Evolutionary conservation across 371 early-diverging fungal species (phyloP).

Genomic region (Nematocida parisii): DNA sequence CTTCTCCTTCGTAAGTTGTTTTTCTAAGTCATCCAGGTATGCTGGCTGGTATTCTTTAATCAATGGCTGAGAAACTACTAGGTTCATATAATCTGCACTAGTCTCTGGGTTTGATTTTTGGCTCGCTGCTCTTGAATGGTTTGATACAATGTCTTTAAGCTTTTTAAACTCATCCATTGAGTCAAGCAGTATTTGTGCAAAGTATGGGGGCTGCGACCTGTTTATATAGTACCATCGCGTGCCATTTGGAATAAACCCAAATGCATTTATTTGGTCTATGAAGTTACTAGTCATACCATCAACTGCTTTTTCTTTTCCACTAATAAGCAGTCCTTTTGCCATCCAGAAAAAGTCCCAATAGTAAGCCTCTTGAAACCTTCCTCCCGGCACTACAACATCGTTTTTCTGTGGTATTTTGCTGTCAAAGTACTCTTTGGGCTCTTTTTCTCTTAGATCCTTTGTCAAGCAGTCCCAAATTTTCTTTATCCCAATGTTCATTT

Average conservation of each 20-base stretch:
- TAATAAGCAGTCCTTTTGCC: slow-evolving; percentile 75
- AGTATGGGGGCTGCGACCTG: slow-evolving; percentile 79
- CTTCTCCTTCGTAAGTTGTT: slow-evolving; percentile 72
- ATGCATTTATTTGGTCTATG: slow-evolving; percentile 73
- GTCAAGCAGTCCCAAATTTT: not conserved
- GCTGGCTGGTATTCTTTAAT: slow-evolving; percentile 56
- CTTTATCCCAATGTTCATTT: not conserved
- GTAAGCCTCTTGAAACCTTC: slow-evolving; percentile 80
- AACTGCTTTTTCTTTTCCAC: slow-evolving; percentile 72
- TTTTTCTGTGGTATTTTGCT: slow-evolving; percentile 14
- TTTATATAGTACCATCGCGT: slow-evolving; percentile 79
- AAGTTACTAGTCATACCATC: slow-evolving; percentile 74
- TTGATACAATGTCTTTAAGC: slow-evolving; percentile 7
- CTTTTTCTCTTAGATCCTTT: not conserved
- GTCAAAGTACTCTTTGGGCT: not conserved
- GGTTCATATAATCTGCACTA: not conserved
- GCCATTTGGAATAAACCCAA: slow-evolving; percentile 82
- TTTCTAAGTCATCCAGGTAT: slow-evolving; percentile 77
- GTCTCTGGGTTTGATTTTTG: not conserved
- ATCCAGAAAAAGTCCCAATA: slow-evolving; percentile 85
- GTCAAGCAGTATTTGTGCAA: slow-evolving; percentile 37
- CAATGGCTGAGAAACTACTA: not conserved
- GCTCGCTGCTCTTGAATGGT: not conserved
- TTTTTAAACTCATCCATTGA: slow-evolving; percentile 2
- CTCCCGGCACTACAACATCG: slow-evolving; percentile 78